These are phyloP conservation scores for Melampsora larici-populina DNA, from an alignment of 1,284 basidiomycete genomes.

Conservation along the genomic window DNA sequence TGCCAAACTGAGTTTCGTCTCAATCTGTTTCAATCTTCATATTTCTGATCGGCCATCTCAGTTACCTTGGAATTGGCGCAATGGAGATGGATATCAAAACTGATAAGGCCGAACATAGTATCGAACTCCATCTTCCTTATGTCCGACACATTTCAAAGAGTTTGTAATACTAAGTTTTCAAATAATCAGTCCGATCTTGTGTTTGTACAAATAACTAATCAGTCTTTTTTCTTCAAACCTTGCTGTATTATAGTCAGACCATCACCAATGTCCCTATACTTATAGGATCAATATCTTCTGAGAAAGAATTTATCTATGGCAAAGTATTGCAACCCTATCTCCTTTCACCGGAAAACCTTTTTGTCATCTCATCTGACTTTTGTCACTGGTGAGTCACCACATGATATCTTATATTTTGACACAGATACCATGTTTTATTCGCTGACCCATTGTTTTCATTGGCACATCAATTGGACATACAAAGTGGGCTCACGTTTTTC, in stretches of 20 bases:
- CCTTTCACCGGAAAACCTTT: slow-evolving; percentile 71
- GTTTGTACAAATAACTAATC: neutral
- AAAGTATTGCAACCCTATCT: slow-evolving; percentile 74
- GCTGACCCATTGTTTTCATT: slow-evolving; percentile 23
- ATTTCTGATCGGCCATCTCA: slow-evolving; percentile 51
- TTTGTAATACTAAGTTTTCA: slow-evolving; percentile 53
- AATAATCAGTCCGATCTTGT: neutral
- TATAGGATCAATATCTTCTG: slow-evolving; percentile 72
- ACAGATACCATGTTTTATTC: slow-evolving; percentile 5
- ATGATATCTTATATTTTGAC: neutral
- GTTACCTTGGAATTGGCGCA: slow-evolving; percentile 67
- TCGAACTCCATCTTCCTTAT: slow-evolving; percentile 97
- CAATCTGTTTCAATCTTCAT: neutral
- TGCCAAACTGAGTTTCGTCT: slow-evolving; percentile 4
- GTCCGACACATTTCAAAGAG: slow-evolving; percentile 78
- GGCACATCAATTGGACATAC: neutral
- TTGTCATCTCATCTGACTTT: slow-evolving; percentile 91
- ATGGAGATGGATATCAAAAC: slow-evolving; percentile 64
- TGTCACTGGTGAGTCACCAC: slow-evolving; percentile 53
- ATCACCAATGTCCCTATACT: slow-evolving; percentile 85
- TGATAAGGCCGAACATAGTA: slow-evolving; percentile 93
- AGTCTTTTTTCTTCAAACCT: neutral
- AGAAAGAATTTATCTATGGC: slow-evolving; percentile 66
- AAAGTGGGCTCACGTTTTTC: slow-evolving; percentile 80
- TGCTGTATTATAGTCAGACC: slow-evolving; percentile 59